phyloP scores from a whole-genome alignment of 164 flowering plant species.

The Stephania cephalantha region DNA sequence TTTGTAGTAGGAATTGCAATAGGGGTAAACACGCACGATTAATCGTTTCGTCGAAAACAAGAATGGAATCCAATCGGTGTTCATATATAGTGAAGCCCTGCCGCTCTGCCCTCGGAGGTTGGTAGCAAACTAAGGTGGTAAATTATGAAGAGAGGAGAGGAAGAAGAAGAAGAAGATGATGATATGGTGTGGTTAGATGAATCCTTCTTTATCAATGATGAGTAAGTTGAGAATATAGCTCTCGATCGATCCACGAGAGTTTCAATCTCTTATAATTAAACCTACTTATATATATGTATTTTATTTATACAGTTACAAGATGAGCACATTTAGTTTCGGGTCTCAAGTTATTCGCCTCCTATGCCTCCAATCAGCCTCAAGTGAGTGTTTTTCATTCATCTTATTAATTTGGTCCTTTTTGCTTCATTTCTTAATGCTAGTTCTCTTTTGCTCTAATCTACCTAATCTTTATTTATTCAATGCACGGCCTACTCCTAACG shows the following conservation, averaged over 20 bases:
- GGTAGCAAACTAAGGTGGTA: background rate
- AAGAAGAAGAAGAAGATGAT: slow-evolving; percentile 39
- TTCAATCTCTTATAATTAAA: too few species aligned
- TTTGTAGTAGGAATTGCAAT: too few species aligned
- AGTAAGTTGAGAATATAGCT: slow-evolving; percentile 27
- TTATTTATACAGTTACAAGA: slow-evolving; percentile 54
- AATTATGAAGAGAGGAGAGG: background rate
- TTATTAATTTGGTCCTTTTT: background rate
- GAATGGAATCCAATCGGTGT: too few species aligned
- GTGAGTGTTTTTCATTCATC: slow-evolving; percentile 33
- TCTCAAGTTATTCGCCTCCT: slow-evolving; percentile 64
- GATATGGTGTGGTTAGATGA: slow-evolving; percentile 68
- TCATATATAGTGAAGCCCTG: too few species aligned
- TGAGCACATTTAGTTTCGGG: slow-evolving; percentile 76
- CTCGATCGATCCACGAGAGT: too few species aligned
- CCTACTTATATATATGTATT: too few species aligned
- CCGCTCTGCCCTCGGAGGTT: too few species aligned
- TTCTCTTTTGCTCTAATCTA: background rate
- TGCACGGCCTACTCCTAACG: background rate
- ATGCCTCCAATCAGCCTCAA: slow-evolving; percentile 84
- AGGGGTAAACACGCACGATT: too few species aligned
- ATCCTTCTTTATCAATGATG: slow-evolving; percentile 81
- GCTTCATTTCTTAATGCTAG: too few species aligned
- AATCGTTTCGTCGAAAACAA: too few species aligned
- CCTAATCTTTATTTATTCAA: background rate